Conservation (phyloP, 2,329 filamentous ascomycete species). For the Phoma herbarum region DNA sequence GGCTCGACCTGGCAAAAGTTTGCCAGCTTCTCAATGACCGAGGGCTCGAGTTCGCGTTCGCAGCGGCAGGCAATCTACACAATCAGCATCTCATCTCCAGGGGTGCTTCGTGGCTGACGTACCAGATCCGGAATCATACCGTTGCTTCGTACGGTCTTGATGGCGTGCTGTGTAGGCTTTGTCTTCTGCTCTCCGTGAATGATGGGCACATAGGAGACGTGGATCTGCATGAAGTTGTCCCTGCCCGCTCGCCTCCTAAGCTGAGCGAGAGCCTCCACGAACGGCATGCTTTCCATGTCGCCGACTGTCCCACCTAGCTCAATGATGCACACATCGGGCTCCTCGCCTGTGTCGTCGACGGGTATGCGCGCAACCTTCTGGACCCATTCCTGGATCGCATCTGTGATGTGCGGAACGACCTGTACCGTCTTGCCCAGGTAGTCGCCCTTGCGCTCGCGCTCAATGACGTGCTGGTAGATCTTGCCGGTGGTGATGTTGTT, state of each 20-base stretch:
- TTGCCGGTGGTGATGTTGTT: conserved; percentile 99
- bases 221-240: conserved; percentile 86
- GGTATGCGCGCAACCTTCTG: conserved; percentile 84
- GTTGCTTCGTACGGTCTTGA: conserved; percentile 82
- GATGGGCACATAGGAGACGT: conserved; percentile 87
- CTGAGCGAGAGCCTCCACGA: conserved; percentile 86
- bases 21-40: conserved; percentile 86
- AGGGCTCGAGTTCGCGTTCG: conserved; percentile 74
- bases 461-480: conserved; percentile 89
- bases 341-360: conserved; percentile 81
- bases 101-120: conserved; percentile 32
- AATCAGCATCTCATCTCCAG: background rate
- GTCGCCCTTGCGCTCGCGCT: conserved; percentile 74
- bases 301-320: conserved; percentile 75
- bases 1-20: conserved; percentile 86
- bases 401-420: conserved; percentile 90
- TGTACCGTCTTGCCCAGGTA: conserved; percentile 92
- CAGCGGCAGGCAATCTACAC: conserved; percentile 89
- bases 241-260: conserved; percentile 75
- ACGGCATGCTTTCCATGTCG: conserved; percentile 87
- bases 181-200: conserved; percentile 86
- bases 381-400: conserved; percentile 93
- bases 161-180: conserved; percentile 93
- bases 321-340: conserved; percentile 92
- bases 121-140: conserved; percentile 71